Conservation (phyloP, 129 eudicot species). For the Kitagawia praeruptora region DNA sequence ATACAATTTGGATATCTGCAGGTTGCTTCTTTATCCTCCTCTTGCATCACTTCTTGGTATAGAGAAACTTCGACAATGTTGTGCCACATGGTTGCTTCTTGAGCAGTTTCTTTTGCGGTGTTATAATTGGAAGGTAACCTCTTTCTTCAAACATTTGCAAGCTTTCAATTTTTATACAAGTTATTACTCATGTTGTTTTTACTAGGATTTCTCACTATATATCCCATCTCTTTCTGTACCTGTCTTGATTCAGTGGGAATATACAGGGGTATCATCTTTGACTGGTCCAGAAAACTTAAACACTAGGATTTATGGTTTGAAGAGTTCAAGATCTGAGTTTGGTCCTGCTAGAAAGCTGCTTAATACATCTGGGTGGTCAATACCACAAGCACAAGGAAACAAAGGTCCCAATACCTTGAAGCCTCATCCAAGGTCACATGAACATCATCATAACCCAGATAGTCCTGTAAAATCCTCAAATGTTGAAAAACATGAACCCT, state of each 20-base stretch:
- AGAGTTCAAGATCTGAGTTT: conserved; percentile 43
- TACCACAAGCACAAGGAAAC: conserved; percentile 69
- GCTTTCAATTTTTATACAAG: neutral
- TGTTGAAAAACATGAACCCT: conserved; percentile 59
- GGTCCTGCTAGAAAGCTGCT: conserved; percentile 50
- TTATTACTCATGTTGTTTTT: neutral
- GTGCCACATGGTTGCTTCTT: conserved; percentile 96
- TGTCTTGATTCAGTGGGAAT: conserved; percentile 63
- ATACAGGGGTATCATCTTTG: conserved; percentile 53
- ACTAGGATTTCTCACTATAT: neutral
- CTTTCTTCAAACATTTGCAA: neutral
- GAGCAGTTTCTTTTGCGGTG: conserved; percentile 80
- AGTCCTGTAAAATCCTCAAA: conserved; percentile 27
- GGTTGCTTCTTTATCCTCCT: conserved; percentile 82
- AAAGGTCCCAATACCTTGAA: conserved; percentile 32
- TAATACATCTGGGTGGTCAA: conserved; percentile 80
- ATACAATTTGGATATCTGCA: conserved; percentile 24
- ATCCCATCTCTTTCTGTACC: conserved; percentile 13
- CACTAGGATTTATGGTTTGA: conserved; percentile 29
- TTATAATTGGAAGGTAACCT: conserved; percentile 78
- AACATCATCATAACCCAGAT: conserved; percentile 31
- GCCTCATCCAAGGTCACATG: conserved; percentile 33
- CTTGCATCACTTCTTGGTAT: conserved; percentile 96
- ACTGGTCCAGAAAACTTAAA: conserved; percentile 35
- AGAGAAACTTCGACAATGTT: conserved; percentile 84